A percentile compares a stretch with the other conserved stretches of the same genome.
Evolutionary conservation across 768 basidiomycete species (phyloP).

Genomic region (Naganishia antarctica): DNA sequence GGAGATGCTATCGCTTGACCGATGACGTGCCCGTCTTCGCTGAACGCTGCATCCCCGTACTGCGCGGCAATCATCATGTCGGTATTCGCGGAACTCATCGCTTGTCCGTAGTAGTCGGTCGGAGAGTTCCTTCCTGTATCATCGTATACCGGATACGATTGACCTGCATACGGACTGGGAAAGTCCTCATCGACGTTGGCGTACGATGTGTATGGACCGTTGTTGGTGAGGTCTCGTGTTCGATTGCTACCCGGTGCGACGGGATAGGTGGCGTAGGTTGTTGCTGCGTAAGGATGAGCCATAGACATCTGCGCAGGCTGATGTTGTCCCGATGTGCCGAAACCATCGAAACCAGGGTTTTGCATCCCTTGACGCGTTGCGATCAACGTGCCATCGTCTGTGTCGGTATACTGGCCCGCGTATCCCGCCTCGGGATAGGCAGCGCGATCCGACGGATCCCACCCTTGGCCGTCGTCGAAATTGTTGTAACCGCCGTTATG

Average conservation of each 20-base stretch:
- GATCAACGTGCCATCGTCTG: background rate
- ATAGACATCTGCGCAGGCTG: slow-evolving; percentile 1
- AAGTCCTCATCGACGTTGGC: background rate
- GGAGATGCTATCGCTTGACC: background rate
- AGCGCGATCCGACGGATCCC: background rate
- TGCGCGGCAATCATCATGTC: slow-evolving; percentile 15
- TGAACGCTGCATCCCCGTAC: slow-evolving; percentile 14
- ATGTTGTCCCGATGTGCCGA: background rate
- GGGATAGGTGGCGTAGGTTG: background rate
- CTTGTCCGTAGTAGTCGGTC: slow-evolving; percentile 26
- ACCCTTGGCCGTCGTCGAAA: background rate
- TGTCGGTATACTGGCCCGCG: background rate
- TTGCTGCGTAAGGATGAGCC: slow-evolving; percentile 3
- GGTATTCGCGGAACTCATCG: slow-evolving; percentile 11
- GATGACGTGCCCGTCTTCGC: slow-evolving; percentile 10
- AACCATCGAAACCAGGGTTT: background rate
- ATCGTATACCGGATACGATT: background rate
- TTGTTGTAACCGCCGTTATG: background rate
- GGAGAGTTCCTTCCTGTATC: slow-evolving; percentile 15
- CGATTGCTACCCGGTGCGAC: background rate
- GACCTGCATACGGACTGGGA: background rate
- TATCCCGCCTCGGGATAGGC: background rate
- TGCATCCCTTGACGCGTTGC: background rate
- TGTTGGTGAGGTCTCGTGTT: slow-evolving; percentile 20
- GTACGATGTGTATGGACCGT: slow-evolving; percentile 11